phyloP scores from a whole-genome alignment of 2,329 filamentous ascomycete species.

The Tolypocladium capitatum region DNA sequence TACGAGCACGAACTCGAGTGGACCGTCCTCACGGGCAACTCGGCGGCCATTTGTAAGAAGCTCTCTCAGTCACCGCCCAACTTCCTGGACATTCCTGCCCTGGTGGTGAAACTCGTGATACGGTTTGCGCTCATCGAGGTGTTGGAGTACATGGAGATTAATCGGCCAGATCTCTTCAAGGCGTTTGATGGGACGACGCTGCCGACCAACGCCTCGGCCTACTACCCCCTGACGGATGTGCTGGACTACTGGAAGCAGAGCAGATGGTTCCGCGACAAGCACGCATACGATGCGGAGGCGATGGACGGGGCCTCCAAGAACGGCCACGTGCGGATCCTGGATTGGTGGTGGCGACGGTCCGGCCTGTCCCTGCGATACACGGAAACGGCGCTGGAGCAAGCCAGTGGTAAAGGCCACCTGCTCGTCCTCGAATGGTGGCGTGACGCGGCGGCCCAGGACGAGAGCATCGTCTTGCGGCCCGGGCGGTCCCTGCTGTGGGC shows the following conservation, averaged over 20 bases:
- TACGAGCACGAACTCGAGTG: conserved; percentile 74
- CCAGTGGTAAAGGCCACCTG: conserved; percentile 73
- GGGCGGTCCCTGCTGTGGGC: conserved; percentile 76
- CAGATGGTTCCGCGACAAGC: conserved; percentile 68
- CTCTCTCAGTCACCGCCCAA: conserved; percentile 58
- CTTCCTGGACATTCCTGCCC: conserved; percentile 58
- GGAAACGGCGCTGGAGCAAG: conserved; percentile 75
- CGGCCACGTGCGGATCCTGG: conserved; percentile 71
- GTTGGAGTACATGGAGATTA: conserved; percentile 52
- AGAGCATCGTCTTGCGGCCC: conserved; percentile 54
- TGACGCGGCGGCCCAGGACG: conserved; percentile 47
- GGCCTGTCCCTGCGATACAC: conserved; percentile 74
- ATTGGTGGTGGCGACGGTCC: conserved; percentile 79
- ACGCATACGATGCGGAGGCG: conserved; percentile 66
- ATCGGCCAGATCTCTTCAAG: conserved; percentile 63
- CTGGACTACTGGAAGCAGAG: conserved; percentile 86
- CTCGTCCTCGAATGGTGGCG: conserved; percentile 90
- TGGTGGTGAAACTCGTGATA: conserved; percentile 80
- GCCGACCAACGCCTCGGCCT: conserved; percentile 75
- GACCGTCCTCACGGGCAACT: conserved; percentile 61
- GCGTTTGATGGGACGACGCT: conserved; percentile 74
- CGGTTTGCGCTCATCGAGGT: conserved; percentile 77
- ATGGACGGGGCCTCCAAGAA: conserved; percentile 78
- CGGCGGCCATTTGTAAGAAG: conserved; percentile 59
- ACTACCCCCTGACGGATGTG: conserved; percentile 73